phyloP scores from a whole-genome alignment of 2,329 filamentous ascomycete species.

The Botrytis tulipae region DNA sequence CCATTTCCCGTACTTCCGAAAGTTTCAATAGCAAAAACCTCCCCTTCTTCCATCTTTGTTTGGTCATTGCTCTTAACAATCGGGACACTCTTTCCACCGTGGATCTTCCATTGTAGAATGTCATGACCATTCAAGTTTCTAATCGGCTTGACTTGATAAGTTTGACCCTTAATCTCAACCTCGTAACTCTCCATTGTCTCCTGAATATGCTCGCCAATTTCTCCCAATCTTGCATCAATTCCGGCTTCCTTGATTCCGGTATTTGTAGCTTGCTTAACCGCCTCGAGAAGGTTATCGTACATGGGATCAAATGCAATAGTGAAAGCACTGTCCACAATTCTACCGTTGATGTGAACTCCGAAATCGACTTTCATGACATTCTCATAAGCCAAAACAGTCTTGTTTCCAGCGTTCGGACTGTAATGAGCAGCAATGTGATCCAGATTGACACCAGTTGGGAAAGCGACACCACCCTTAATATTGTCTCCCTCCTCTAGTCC shows the following conservation, averaged over 20 bases:
- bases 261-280: conserved; percentile 67
- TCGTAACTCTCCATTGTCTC: conserved; percentile 63
- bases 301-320: conserved; percentile 66
- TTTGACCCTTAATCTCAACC: conserved; percentile 52
- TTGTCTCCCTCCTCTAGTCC: conserved; percentile 77
- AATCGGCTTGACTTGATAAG: conserved; percentile 54
- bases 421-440: conserved; percentile 87
- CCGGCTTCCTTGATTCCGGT: conserved; percentile 84
- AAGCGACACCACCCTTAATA: conserved; percentile 77
- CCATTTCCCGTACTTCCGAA: conserved; percentile 93
- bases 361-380: conserved; percentile 76
- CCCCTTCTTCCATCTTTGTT: conserved; percentile 97
- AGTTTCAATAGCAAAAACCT: conserved; percentile 93
- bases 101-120: conserved; percentile 85
- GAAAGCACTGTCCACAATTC: conserved; percentile 70
- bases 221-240: conserved; percentile 82
- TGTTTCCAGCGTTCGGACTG: conserved; percentile 84
- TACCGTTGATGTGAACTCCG: conserved; percentile 67
- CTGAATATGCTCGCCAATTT: conserved; percentile 57
- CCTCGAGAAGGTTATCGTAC: conserved; percentile 65
- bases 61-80: conserved; percentile 86
- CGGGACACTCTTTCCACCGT: conserved; percentile 88
- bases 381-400: conserved; percentile 61
- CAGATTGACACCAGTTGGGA: conserved; percentile 79
- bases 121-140: conserved; percentile 67